Evolutionary conservation across 106 monocot genomes (phyloP), one percentile per base, ranked within the genome.

Genomic region (Alisma plantagoaquatica): DNA sequence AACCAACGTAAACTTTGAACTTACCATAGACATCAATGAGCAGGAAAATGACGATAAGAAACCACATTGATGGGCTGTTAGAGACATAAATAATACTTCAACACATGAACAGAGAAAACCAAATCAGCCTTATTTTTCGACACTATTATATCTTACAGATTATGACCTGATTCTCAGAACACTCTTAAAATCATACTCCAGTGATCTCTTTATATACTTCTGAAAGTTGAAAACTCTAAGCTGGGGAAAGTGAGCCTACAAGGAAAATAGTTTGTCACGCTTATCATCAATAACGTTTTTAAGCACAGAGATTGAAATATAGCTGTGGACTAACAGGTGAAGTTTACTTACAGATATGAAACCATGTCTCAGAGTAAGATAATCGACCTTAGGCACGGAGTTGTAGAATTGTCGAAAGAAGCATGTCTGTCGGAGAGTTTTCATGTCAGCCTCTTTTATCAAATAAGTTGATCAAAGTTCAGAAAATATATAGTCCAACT

Each of bases 161-260:
- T 38, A 38, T 38, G 14, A 65, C 65, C 65, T 65, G 54, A 65
- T 65, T 19, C 56, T 31, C 3, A 65, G 31, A 8, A 65, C 65
- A 17, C 33, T 32, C 42, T 46, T 56, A 33, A 47, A 56, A 14
- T 56, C 55, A 6, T 56, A 15, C 31, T 56, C 55, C 33, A 56
- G 27, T 33, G 55, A 32, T 24, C 54, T 45, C 18, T 56, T 31
- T 30, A 56, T 54, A 31, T 55, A 56, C 27, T 65, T 56, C 23
- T 65, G 44, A 25, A 65, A 65, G 42, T 65, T 65, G 31, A 65
- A 65, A 0, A 21, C 28, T 23, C 15, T 55, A 46, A 22, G 31
- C 6, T 20, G 45, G 31, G 55, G 41, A 10, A 65, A 43, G 32
- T 54, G 55, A 32, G 55, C 25, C 55, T 56, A 33, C 5, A 35